Percentiles rank a stretch among this genome's conserved stretches.
These are phyloP conservation scores for Crassisporium funariophilum DNA, from an alignment of 768 basidiomycete species.

Conservation along the genomic window DNA sequence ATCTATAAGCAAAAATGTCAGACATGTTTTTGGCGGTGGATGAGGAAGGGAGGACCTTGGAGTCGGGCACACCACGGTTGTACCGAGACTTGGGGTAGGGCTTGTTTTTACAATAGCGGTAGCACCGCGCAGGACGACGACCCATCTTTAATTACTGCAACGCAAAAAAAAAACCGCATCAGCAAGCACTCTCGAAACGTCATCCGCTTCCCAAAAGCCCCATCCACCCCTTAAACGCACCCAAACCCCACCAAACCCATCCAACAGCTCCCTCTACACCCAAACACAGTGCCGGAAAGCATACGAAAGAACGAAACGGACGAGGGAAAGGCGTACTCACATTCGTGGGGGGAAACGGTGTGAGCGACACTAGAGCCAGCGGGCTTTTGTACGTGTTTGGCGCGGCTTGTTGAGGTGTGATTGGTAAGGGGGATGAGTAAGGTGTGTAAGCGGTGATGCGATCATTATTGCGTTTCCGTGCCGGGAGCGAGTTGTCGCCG, in stretches of 20 bases:
- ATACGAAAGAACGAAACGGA: neutral
- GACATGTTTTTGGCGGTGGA: neutral
- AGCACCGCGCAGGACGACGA: conserved; percentile 97
- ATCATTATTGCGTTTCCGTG: too few relatives aligned
- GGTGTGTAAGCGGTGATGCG: neutral
- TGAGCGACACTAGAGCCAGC: conserved; percentile 7
- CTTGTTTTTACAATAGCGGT: conserved; percentile 99
- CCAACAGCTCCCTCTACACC: conserved; percentile 9
- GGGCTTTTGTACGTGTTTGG: too few relatives aligned
- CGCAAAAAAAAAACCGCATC: conserved; percentile 4
- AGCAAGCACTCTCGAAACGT: conserved; percentile 16
- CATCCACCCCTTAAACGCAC: conserved; percentile 15
- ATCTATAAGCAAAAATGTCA: conserved; percentile 53
- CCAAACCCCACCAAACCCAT: conserved; percentile 13
- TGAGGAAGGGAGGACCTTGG: conserved; percentile 60
- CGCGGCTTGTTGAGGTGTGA: too few relatives aligned
- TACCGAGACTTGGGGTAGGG: conserved; percentile 94
- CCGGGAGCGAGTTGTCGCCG: too few relatives aligned
- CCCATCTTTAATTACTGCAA: conserved; percentile 64
- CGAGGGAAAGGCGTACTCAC: conserved; percentile 21
- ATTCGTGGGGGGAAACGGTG: too few relatives aligned
- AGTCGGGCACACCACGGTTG: conserved; percentile 98
- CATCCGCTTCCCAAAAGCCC: conserved; percentile 14
- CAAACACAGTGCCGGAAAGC: neutral
- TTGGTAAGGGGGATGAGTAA: conserved; percentile 5